Evolutionary conservation across 371 early-diverging fungal genomes (phyloP), one percentile per base, ranked within the genome.

Genomic region (Chytridiales sp.): DNA sequence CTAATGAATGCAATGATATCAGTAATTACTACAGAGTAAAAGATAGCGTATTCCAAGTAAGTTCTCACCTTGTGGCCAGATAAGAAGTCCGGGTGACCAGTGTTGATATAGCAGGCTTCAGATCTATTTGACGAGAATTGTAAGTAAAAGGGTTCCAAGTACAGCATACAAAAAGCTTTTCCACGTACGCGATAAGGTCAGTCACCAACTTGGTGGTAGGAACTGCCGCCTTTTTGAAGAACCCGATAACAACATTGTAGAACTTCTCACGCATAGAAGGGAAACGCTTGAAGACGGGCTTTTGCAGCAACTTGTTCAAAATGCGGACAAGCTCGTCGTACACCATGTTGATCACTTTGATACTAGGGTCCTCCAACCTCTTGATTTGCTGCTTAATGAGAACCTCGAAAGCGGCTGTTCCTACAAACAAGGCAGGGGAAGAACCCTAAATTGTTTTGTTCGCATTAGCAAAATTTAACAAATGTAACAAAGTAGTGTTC

Each of bases 31-130:
- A 42, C 50, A 9, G 29, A 8, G 17, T 13, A 24, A 38, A 27
- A 36, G 1, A 11, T 17, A 39, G 8, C 8, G 40, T 21, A 38
- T 27, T 8, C 19, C 4, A 47, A 11, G 2, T 29, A 2, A 27
- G 17, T 11, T 31, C 8, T 13, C 54, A 69, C 75, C 72, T 87
- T 88, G 80, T 97, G 95, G 48, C 98, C 98, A 56, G 83, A 89
- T 59, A 97, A 79, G 70, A 99, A 99, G 72, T 99, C 98, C 5
- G 98, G 98, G 70, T 99, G 98, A 17, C 86, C 97, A 1, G 99
- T 98, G 81, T 97, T 98, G 75, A 99, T 90, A 73, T 99, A 99
- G 71, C 86, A 83, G 3, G 90, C 79, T 77, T 98, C 98, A 86
- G 95, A 92, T 31, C 86, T 87, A n/a, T n/a, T n/a, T n/a, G n/a